Base-by-base conservation (phyloP, 345 rosid genomes). In the Aquilaria sinensis region DNA sequence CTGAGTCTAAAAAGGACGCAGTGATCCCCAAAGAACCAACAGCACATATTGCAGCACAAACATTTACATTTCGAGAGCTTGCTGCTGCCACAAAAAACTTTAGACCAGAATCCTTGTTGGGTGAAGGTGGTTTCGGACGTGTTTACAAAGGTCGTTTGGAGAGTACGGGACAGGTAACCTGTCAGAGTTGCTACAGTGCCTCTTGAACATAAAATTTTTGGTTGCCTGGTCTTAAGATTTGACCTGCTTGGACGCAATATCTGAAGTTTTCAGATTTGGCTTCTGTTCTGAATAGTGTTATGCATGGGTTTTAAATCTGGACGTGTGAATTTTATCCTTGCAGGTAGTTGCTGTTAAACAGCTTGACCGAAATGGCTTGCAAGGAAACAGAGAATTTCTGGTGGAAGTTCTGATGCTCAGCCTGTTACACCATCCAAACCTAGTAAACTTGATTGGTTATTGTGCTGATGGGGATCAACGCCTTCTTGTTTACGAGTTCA, bases 391-490 rank as follows among this genome's bases (percentile, higher is more conserved):
- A 82, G 99, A 93, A 75, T 93, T 93, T 80, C 87, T 87, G 62
- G 98, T 93, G 62, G 98, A 93, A 75, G 98, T 93, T 75, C 96
- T 93, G 55, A 89, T 93, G 96, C 90, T 93, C 65, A 90, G 99
- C 70, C 92, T 93, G 70, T 78, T 93, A 55, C 97, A 93, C 88
- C 99, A 93, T 62, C 65, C 87, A 56, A 90, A 93, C 69, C 99
- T 93, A 49, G 97, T 90, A 53, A 93, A 90, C 70, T 75, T 93
- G 84, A 90, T 90, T 61, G 99, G 99, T 61, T 93, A 93, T 77
- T 90, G 99, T 60, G 99, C 97, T 37, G 99, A 93, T 78, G 99
- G 99, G 53, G 99, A 93, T 64, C 99, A 93, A 50, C 89, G 97
- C 65, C 95, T 93, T 62, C 96, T 93, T 73, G 97, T 93, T 48